These are phyloP conservation scores for Piper longum DNA, from an alignment of 164 flowering plant species.

Conservation along the genomic window DNA sequence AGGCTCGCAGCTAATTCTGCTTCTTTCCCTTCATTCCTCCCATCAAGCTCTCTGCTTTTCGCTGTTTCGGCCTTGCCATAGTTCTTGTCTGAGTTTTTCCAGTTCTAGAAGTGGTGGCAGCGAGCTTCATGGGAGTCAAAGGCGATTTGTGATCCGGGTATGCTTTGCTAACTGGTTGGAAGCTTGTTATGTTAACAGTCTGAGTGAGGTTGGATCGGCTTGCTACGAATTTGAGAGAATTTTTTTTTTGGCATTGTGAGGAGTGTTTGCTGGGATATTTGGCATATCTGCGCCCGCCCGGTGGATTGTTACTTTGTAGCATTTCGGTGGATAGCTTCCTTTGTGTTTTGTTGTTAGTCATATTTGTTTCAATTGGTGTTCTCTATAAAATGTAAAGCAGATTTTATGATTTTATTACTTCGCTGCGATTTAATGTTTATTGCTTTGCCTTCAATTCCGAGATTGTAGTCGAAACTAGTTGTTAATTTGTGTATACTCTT, in stretches of 20 bases:
- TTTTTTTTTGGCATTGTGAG: background rate
- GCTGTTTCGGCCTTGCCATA: background rate
- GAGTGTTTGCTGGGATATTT: background rate
- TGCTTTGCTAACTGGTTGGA: background rate
- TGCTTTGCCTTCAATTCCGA: background rate
- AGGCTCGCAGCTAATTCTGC: background rate
- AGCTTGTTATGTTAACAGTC: background rate
- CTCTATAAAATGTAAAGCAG: background rate
- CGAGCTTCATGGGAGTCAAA: background rate
- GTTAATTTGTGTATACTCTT: background rate
- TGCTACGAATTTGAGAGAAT: background rate
- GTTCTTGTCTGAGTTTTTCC: background rate
- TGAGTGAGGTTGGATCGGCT: background rate
- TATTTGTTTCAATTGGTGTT: background rate
- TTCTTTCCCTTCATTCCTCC: background rate
- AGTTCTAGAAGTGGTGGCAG: background rate
- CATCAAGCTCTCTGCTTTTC: background rate
- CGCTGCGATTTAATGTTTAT: background rate
- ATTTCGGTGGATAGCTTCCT: no score
- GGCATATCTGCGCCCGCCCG: background rate
- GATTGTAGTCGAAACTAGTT: background rate
- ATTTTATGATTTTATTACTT: no score
- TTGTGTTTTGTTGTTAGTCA: no score
- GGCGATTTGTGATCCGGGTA: background rate
- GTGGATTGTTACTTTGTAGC: background rate